These are phyloP conservation scores for Cryptosporidium ryanae DNA, from an alignment of 169 alveolate species.

Conservation along the genomic window DNA sequence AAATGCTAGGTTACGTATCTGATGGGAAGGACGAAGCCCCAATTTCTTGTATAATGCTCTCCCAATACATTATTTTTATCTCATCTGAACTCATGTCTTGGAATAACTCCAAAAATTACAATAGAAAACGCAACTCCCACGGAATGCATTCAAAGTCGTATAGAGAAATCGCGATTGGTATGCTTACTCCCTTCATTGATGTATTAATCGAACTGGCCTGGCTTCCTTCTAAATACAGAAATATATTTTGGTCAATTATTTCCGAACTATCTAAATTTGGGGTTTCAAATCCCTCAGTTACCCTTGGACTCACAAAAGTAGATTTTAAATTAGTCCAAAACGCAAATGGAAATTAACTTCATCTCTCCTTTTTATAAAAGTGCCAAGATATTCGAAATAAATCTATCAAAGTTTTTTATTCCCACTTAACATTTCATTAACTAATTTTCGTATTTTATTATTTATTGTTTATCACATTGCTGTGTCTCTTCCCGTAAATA, in stretches of 20 bases:
- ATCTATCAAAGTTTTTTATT: not conserved
- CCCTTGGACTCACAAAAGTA: conserved; percentile 38
- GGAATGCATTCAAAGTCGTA: conserved; percentile 30
- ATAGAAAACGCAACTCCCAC: not conserved
- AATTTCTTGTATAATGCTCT: conserved; percentile 44
- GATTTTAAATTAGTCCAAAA: not conserved
- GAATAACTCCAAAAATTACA: not conserved
- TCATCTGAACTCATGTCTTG: conserved; percentile 63
- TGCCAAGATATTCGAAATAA: not conserved
- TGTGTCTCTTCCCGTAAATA: too few relatives aligned
- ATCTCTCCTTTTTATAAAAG: not conserved
- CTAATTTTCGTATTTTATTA: not conserved
- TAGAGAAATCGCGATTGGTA: conserved; percentile 51
- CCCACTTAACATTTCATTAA: not conserved
- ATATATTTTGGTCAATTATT: conserved; percentile 62
- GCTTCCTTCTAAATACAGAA: conserved; percentile 44
- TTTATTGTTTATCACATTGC: not conserved
- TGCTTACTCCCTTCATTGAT: conserved; percentile 53
- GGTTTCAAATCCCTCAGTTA: conserved; percentile 45
- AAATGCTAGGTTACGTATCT: not conserved
- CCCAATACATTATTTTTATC: conserved; percentile 47
- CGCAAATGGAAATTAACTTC: too few relatives aligned
- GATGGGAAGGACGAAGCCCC: conserved; percentile 12
- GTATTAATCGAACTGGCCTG: conserved; percentile 50
- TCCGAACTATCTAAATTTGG: conserved; percentile 54